phyloP scores from a whole-genome alignment of 1,284 basidiomycete species.

The Schizophyllum amplum region DNA sequence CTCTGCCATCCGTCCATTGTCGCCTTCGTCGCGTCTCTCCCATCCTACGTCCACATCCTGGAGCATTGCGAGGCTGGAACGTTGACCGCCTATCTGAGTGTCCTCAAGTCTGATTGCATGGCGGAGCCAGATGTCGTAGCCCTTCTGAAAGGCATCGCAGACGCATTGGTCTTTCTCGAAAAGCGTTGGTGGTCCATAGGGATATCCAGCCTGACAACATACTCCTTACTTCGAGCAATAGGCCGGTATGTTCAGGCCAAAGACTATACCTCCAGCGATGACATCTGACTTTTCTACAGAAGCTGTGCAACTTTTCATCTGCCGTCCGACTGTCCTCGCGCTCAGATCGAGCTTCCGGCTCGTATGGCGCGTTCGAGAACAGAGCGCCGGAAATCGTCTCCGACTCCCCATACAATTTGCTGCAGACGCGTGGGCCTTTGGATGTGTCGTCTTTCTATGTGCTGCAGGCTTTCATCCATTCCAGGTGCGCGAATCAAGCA shows the following conservation, averaged over 20 bases:
- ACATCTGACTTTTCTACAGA: constrained; percentile 18
- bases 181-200: constrained; percentile 31
- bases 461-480: constrained; percentile 20
- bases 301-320: constrained; percentile 28
- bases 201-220: constrained; percentile 27
- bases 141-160: constrained; percentile 30
- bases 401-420: constrained; percentile 18
- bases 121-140: constrained; percentile 29
- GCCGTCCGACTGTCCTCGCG: constrained; percentile 20
- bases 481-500: no score
- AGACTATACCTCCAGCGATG: background rate
- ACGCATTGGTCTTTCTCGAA: constrained; percentile 37
- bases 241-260: constrained; percentile 22
- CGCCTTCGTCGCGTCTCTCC: constrained; percentile 36
- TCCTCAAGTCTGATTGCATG: constrained; percentile 11
- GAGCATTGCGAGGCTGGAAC: constrained; percentile 38
- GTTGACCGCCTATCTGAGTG: constrained; percentile 20
- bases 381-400: constrained; percentile 24
- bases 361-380: background rate
- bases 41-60: constrained; percentile 30
- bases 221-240: constrained; percentile 25
- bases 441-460: constrained; percentile 25
- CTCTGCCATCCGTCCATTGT: constrained; percentile 43
- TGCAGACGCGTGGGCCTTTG: constrained; percentile 33
- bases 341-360: constrained; percentile 5